These are phyloP conservation scores for Deuterostichococcus epilithicus DNA, from an alignment of 139 green algal genomes.

Conservation along the genomic window DNA sequence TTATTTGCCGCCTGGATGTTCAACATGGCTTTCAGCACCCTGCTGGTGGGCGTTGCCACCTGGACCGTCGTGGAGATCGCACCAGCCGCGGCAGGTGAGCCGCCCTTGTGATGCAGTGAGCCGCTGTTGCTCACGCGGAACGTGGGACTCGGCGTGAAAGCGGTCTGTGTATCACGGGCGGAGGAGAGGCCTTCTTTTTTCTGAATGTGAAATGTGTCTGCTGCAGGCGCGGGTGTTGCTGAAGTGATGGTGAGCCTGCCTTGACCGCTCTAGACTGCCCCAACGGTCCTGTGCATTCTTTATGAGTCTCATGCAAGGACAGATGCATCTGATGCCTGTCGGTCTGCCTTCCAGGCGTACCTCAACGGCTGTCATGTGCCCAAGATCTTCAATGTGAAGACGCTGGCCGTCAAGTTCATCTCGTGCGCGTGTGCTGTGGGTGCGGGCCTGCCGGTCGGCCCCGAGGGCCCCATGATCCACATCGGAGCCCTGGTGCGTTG, in stretches of 20 bases:
- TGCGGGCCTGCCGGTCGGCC: conserved; percentile 75
- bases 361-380: conserved; percentile 79
- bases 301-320: too few relatives aligned
- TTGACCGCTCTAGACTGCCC: too few relatives aligned
- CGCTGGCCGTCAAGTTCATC: conserved; percentile 79
- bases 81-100: conserved; percentile 52
- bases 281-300: too few relatives aligned
- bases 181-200: too few relatives aligned
- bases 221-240: conserved; percentile 57
- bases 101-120: not conserved
- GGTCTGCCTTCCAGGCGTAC: too few relatives aligned
- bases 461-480: conserved; percentile 88
- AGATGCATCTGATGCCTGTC: too few relatives aligned
- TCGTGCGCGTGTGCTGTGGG: conserved; percentile 67
- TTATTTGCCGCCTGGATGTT: conserved; percentile 73
- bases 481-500: conserved; percentile 60
- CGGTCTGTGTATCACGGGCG: too few relatives aligned
- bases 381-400: conserved; percentile 83
- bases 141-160: too few relatives aligned
- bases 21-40: conserved; percentile 58
- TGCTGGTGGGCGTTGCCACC: conserved; percentile 60
- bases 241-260: too few relatives aligned
- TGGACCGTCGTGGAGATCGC: conserved; percentile 70
- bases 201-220: too few relatives aligned
- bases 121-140: too few relatives aligned